Conservation (phyloP, 495 filamentous ascomycete genomes). For the Podospora tetraspora region DNA sequence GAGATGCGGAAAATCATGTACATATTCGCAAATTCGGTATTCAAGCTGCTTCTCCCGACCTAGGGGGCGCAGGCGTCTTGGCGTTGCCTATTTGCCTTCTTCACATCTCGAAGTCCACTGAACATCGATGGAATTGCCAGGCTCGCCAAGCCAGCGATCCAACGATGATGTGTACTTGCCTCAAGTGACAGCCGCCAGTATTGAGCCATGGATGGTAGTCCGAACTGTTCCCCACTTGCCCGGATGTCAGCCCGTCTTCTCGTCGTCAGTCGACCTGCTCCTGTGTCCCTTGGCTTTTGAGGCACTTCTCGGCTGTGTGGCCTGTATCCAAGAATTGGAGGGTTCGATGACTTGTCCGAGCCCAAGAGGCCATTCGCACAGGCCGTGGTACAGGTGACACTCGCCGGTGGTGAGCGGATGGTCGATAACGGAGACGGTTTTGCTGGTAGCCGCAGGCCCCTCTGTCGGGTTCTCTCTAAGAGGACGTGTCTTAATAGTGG, state of each 20-base stretch:
- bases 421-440: background rate
- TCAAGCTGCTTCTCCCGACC: too few relatives aligned
- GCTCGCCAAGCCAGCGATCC: too few relatives aligned
- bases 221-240: background rate
- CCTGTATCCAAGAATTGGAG: too few relatives aligned
- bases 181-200: too few relatives aligned
- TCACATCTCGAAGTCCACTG: too few relatives aligned
- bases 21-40: too few relatives aligned
- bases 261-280: background rate
- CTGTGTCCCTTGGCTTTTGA: background rate
- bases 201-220: background rate
- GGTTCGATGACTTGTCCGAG: background rate
- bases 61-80: too few relatives aligned
- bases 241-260: background rate
- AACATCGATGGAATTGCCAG: too few relatives aligned
- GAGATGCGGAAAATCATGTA: too few relatives aligned
- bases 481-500: too few relatives aligned
- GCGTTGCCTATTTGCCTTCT: too few relatives aligned
- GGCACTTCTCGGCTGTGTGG: background rate
- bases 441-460: background rate
- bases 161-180: too few relatives aligned
- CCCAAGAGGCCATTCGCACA: background rate
- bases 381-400: background rate
- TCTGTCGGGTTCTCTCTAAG: background rate
- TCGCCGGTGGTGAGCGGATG: background rate